A percentile compares a stretch with the other conserved stretches of the same genome.
These are phyloP conservation scores for Ambrosia hybrid DNA, from an alignment of 140 eudicot species.

Conservation along the genomic window DNA sequence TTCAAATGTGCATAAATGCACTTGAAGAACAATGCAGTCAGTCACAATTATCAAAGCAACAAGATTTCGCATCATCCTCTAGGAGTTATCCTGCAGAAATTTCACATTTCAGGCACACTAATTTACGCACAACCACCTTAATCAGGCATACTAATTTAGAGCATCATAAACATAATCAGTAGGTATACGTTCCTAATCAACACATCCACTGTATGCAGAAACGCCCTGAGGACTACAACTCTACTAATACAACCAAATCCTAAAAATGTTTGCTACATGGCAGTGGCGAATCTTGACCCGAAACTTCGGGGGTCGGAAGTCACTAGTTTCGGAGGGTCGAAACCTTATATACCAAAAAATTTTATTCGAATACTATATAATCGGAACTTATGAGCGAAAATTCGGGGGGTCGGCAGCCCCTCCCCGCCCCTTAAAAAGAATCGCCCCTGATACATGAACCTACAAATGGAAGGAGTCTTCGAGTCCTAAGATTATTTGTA, in stretches of 20 bases:
- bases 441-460: too few species aligned
- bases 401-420: too few species aligned
- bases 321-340: too few species aligned
- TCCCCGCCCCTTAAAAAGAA: too few species aligned
- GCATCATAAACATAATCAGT: neutral
- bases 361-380: too few species aligned
- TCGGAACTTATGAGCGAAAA: too few species aligned
- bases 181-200: constrained; percentile 8
- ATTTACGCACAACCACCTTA: neutral
- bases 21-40: neutral
- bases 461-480: constrained; percentile 1
- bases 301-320: too few species aligned
- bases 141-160: too few species aligned
- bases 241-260: neutral
- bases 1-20: constrained; percentile 9
- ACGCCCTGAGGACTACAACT: neutral
- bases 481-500: neutral
- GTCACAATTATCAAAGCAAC: constrained; percentile 16
- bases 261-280: neutral
- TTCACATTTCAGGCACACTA: constrained; percentile 12
- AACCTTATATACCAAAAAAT: too few species aligned
- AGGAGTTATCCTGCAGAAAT: constrained; percentile 32
- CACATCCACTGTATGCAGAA: neutral
- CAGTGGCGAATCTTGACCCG: too few species aligned
- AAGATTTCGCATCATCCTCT: constrained; percentile 9